A percentile compares a stretch with the other conserved stretches of the same genome.
Evolutionary conservation across 225 moss, liverwort and hornwort species (phyloP).

Genomic region (Antitrichia curtipendula): DNA sequence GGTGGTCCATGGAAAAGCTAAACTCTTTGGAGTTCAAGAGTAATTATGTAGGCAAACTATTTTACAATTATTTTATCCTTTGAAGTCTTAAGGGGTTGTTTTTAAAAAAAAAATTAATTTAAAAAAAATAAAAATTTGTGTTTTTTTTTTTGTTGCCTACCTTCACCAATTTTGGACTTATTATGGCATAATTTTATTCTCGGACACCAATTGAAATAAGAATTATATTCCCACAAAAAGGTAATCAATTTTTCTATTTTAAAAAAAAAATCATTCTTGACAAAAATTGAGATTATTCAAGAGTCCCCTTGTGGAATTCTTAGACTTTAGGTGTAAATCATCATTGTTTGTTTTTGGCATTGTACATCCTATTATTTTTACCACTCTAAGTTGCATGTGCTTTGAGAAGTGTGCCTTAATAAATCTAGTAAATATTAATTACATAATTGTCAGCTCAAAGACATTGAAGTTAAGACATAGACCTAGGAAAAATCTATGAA

Average conservation of each 20-base stretch:
- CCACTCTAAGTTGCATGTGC: background rate
- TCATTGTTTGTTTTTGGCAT: background rate
- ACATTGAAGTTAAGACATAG: background rate
- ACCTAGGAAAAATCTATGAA: background rate
- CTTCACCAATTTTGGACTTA: fast-evolving
- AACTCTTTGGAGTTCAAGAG: background rate
- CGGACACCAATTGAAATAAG: fast-evolving
- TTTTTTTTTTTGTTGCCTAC: too few relatives aligned
- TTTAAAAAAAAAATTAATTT: too few relatives aligned
- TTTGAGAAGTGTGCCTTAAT: too few relatives aligned
- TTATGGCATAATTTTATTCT: background rate
- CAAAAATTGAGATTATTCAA: too few relatives aligned
- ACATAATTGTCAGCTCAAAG: background rate
- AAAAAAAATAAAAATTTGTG: too few relatives aligned
- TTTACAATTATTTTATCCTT: background rate
- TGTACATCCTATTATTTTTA: background rate
- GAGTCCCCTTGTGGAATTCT: too few relatives aligned
- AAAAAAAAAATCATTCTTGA: background rate
- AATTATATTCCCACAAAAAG: background rate
- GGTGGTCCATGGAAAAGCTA: background rate
- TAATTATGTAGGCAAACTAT: background rate
- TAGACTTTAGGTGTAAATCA: too few relatives aligned
- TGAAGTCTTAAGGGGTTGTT: background rate
- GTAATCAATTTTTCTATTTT: background rate
- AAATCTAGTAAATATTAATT: too few relatives aligned